Evolutionary conservation across 2,329 filamentous ascomycete genomes (phyloP).

Genomic region (Corniculantispora saksenae): DNA sequence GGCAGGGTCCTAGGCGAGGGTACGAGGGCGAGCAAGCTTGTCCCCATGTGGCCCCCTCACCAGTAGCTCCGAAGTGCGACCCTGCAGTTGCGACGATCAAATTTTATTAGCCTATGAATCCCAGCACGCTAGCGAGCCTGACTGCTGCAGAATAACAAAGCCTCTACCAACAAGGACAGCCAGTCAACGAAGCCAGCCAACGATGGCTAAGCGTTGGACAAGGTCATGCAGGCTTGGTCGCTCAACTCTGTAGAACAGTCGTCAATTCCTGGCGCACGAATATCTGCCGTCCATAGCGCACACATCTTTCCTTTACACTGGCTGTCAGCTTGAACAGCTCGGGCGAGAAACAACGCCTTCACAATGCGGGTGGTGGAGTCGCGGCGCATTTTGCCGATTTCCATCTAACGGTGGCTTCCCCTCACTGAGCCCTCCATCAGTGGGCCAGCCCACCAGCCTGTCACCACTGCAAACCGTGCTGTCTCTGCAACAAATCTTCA

Average conservation of each 20-base stretch:
- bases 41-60: neutral
- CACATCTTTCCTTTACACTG: neutral
- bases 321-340: neutral
- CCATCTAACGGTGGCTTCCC: neutral
- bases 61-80: neutral
- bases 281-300: too few species aligned
- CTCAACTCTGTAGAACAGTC: neutral
- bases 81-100: neutral
- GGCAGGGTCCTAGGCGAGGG: neutral
- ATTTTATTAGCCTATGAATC: neutral
- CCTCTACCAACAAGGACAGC: too few species aligned
- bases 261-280: too few species aligned
- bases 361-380: neutral
- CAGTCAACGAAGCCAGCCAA: too few species aligned
- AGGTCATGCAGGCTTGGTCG: neutral
- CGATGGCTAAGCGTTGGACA: neutral
- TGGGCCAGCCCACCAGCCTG: neutral
- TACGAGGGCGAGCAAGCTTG: too few species aligned
- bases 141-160: neutral
- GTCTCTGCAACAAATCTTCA: neutral
- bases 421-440: neutral
- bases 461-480: neutral
- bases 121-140: neutral
- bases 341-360: neutral
- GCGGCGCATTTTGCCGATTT: neutral